Evolutionary conservation across 495 filamentous ascomycete genomes (phyloP).

Genomic region (Bacidia rubella): DNA sequence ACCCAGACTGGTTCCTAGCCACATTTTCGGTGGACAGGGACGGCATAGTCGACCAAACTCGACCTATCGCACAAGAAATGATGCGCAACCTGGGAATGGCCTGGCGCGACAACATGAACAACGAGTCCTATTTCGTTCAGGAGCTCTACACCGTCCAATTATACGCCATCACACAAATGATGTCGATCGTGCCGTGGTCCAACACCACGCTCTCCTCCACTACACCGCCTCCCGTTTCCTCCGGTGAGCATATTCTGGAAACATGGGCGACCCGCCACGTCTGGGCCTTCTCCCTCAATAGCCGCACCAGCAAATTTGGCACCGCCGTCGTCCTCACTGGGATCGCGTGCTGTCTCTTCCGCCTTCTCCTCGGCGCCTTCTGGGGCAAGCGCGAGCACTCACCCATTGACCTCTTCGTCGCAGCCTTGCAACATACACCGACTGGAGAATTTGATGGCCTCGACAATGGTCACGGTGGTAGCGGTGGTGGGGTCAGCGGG

Average conservation of each 20-base stretch:
- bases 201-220: neutral
- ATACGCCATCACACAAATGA: constrained; percentile 11
- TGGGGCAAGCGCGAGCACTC: constrained; percentile 4
- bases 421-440: constrained; percentile 10
- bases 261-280: constrained; percentile 13
- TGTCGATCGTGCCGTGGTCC: constrained; percentile 14
- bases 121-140: neutral
- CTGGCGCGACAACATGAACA: neutral
- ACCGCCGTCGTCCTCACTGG: constrained; percentile 11
- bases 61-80: constrained; percentile 7
- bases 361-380: constrained; percentile 1
- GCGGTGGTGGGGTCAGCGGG: neutral
- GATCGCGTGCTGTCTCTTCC: constrained; percentile 6
- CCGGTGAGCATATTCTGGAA: constrained; percentile 1
- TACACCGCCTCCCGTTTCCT: neutral
- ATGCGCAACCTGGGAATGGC: neutral
- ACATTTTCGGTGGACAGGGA: constrained; percentile 16
- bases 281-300: constrained; percentile 16
- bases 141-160: neutral
- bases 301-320: constrained; percentile 17
- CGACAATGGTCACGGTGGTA: neutral
- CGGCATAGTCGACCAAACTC: constrained; percentile 3
- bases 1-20: constrained; percentile 18
- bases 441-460: constrained; percentile 7
- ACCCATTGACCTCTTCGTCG: constrained; percentile 13